phyloP scores from a whole-genome alignment of 2,329 filamentous ascomycete species.

The Neophaeococcomyces mojaviensis region DNA sequence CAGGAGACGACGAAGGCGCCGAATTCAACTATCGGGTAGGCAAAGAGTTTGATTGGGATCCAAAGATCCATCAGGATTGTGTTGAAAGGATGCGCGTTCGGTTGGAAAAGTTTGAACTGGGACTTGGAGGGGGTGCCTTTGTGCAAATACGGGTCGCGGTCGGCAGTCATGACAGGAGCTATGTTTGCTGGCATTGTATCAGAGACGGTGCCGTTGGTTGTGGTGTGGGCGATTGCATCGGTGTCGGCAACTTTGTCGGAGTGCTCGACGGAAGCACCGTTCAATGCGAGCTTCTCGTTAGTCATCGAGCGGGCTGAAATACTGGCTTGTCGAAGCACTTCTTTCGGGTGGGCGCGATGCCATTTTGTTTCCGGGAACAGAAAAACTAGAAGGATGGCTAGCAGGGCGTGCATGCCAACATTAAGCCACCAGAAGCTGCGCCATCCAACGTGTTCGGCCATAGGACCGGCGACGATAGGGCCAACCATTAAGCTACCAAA shows the following conservation, averaged over 20 bases:
- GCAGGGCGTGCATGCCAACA: constrained; percentile 45
- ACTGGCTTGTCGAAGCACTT: constrained; percentile 11
- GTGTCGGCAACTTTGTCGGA: constrained; percentile 10
- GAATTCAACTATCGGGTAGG: constrained; percentile 57
- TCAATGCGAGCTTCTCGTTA: background rate
- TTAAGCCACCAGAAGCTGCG: constrained; percentile 62
- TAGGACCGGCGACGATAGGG: constrained; percentile 53
- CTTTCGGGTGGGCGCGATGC: constrained; percentile 37
- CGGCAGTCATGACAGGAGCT: constrained; percentile 25
- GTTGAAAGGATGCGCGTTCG: constrained; percentile 36
- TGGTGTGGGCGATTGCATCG: constrained; percentile 2
- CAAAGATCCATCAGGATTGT: constrained; percentile 49
- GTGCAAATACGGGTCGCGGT: constrained; percentile 48
- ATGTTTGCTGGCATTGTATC: constrained; percentile 20
- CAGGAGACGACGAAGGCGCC: constrained; percentile 56
- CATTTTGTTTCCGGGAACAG: constrained; percentile 59
- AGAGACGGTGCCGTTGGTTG: constrained; percentile 6
- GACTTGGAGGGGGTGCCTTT: constrained; percentile 47
- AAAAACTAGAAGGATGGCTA: constrained; percentile 47
- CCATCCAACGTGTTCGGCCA: constrained; percentile 54
- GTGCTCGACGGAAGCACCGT: constrained; percentile 2
- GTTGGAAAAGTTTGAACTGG: constrained; percentile 50
- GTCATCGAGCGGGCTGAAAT: background rate
- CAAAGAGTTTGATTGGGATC: constrained; percentile 55
- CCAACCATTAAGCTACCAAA: constrained; percentile 56